phyloP scores from a whole-genome alignment of 768 basidiomycete species.

The Hericium coralloides region DNA sequence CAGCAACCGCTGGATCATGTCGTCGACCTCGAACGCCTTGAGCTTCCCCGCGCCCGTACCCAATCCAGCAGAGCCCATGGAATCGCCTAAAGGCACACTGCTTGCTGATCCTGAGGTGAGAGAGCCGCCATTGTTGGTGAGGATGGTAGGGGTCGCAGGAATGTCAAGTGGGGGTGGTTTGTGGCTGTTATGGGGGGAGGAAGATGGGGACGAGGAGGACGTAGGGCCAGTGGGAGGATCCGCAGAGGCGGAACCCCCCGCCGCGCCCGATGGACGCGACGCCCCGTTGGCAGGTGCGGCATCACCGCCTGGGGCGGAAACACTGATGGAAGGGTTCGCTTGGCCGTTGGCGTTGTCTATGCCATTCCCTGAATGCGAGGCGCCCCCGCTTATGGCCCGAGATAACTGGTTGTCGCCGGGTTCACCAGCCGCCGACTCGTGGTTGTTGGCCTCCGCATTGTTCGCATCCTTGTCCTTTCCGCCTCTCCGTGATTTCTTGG shows the following conservation, averaged over 20 bases:
- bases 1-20: constrained; percentile 93
- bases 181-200: constrained; percentile 18
- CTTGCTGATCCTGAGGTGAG: constrained; percentile 32
- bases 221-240: constrained; percentile 27
- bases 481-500: constrained; percentile 70
- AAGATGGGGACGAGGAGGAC: constrained; percentile 15
- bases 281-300: constrained; percentile 32
- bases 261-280: constrained; percentile 23
- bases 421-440: constrained; percentile 36
- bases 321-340: constrained; percentile 25
- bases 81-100: constrained; percentile 29
- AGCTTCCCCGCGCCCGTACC: constrained; percentile 45
- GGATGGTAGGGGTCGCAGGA: constrained; percentile 76
- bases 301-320: constrained; percentile 25
- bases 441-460: constrained; percentile 25
- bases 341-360: constrained; percentile 23
- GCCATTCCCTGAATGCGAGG: constrained; percentile 16
- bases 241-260: constrained; percentile 20
- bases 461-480: constrained; percentile 65
- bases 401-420: constrained; percentile 29
- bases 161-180: constrained; percentile 64
- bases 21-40: constrained; percentile 85
- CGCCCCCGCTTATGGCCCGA: constrained; percentile 33
- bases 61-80: constrained; percentile 24
- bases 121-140: constrained; percentile 45